Base-by-base conservation (phyloP, 768 basidiomycete genomes). In the Asterophora lycoperdoides region DNA sequence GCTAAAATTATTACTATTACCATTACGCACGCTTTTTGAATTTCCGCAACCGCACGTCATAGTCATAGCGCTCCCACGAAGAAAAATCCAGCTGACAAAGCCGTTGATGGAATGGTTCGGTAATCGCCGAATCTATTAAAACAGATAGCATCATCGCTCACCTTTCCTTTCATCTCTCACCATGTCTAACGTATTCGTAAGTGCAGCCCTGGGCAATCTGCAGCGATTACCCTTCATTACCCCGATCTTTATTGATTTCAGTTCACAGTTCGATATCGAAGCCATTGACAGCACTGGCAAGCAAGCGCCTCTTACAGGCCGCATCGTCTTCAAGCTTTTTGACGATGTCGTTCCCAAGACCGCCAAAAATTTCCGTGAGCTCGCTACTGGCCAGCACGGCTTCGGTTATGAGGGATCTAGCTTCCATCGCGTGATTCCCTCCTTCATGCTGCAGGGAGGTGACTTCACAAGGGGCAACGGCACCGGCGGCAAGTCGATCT, bases 381-480 rank as follows among this genome's bases (percentile, higher is more conserved):
- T 96, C 41, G 83, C 83, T 47, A 91, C 88, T 10, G 86, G 89
- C 38, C 58, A 79, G 62, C 59, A 86, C 45, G 88, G 87, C 4
- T 89, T 68, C 49, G 86, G 90, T 39, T 97, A 94, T 71, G 41
- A 65, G 42, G 84, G 81, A 14, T 73, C 72, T 17, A 18, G 33
- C 0, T 93, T 93, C 80, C 91, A 93, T 67, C 86, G 91, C 55
- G 70, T 93, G 60, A 91, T 93, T 62, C 86, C 86, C 15, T 36
- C 61, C 35, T 93, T 92, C 70, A 92, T 92, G 89, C 75, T 91
- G 49, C 92, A 94, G 66, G 92, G 90, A 19, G 93, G 93, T 48
- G 91, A 93, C 64, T 95, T 95, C 66, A 86, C 84, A 54, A 57
- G 49, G 14, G 62, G 66, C 23, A 70, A 86, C 51, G 89, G 89